Evolutionary conservation across 2,329 filamentous ascomycete species (phyloP), one percentile per base, ranked within the genome.

Genomic region (Albifimbria verrucaria): DNA sequence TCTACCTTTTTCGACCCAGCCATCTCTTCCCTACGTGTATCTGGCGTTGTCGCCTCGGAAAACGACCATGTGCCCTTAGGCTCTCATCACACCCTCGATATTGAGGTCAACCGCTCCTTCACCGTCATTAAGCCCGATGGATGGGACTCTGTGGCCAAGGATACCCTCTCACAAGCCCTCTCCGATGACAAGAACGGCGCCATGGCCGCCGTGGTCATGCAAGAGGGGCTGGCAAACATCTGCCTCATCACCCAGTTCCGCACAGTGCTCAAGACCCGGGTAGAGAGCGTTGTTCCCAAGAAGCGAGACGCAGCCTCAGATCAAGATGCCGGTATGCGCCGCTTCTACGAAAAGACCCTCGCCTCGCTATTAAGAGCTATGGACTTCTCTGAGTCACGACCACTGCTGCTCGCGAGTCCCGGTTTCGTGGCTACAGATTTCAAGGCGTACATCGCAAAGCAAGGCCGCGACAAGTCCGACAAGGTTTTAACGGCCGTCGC

Each of bases 171-270:
- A 52, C 90, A 96, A 68, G 88, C 92, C 1, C 80, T 93, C 15
- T 86, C 90, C 62, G 85, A 89, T 60, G 87, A 90, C 59, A 86
- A 87, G 64, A 86, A 89, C 56, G 92, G 91, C 1, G 88, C 93
- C 56, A 81, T 96, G 18, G 90, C 92, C 52, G 93, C 94, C 0
- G 87, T 97, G 1, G 89, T 97, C 22, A 93, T 99, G 88, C 90
- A 96, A 63, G 93, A 97, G 64, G 89, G 89, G 17, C 71, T 89
- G 17, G 89, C 90, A 53, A 91, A 92, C 68, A 89, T 94, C 58
- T 93, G 89, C 69, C 78, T 92, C 21, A 88, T 94, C 52, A 92
- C 88, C 3, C 86, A 91, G 65, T 86, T 88, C 68, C 88, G 90
- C 61, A 93, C 89, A 3, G 80, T 93, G 24, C 71, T 92, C 52